These are phyloP conservation scores for Colletotrichum magnum DNA, from an alignment of 2,329 filamentous ascomycete genomes.

Conservation along the genomic window DNA sequence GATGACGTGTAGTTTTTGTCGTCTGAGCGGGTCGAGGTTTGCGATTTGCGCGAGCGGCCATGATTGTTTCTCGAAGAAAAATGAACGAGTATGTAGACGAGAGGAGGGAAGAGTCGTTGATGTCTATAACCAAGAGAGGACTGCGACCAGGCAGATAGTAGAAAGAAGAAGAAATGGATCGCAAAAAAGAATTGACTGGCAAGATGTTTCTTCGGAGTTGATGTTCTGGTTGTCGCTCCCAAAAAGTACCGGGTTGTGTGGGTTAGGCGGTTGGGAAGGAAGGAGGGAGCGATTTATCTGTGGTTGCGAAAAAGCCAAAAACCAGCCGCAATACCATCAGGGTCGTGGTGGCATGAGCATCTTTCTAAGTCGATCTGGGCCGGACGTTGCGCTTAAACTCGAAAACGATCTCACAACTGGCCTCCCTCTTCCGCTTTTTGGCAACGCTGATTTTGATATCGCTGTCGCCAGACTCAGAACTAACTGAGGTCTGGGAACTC, in stretches of 20 bases:
- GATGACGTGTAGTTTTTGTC: neutral
- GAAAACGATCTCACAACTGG: conserved; percentile 24
- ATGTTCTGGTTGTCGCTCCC: no score
- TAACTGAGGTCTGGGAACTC: neutral
- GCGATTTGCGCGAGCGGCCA: conserved; percentile 1
- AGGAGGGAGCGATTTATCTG: conserved; percentile 14
- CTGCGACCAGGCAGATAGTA: neutral
- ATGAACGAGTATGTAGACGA: neutral
- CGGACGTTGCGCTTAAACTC: conserved; percentile 24
- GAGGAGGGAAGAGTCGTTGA: neutral
- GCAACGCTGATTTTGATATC: neutral
- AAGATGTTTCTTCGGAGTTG: neutral
- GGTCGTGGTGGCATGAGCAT: no score
- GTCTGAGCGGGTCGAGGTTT: neutral
- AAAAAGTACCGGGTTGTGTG: neutral
- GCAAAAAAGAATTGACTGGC: neutral
- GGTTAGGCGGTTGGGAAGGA: neutral
- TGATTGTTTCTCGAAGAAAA: neutral
- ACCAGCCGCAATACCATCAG: conserved; percentile 5
- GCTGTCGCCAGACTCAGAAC: neutral
- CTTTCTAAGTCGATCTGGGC: neutral
- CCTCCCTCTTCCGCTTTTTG: conserved; percentile 28
- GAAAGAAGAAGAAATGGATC: neutral
- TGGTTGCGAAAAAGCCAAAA: conserved; percentile 13
- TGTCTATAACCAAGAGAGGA: neutral